These are phyloP conservation scores for Leccinum ponderosum DNA, from an alignment of 1,284 basidiomycete genomes.

Conservation along the genomic window DNA sequence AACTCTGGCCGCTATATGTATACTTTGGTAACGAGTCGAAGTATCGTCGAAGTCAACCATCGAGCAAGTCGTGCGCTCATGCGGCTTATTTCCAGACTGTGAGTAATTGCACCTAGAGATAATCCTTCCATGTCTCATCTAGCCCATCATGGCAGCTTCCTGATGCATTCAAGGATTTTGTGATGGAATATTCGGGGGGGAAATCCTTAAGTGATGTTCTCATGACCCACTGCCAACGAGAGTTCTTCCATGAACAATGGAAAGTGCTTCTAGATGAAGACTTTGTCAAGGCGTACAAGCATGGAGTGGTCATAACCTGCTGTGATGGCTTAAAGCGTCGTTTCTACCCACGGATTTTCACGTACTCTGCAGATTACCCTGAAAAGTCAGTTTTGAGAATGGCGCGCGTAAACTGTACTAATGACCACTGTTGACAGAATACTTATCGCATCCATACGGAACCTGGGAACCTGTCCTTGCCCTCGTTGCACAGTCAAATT, in stretches of 20 bases:
- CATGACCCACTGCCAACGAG: slow-evolving; percentile 18
- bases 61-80: background rate
- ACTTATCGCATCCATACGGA: slow-evolving; percentile 28
- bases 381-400: slow-evolving; percentile 23
- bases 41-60: background rate
- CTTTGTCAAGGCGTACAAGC: slow-evolving; percentile 15
- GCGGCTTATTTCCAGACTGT: slow-evolving; percentile 1
- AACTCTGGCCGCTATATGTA: background rate
- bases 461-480: slow-evolving; percentile 33
- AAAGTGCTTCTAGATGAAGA: slow-evolving; percentile 4
- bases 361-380: slow-evolving; percentile 32
- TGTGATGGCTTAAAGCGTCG: slow-evolving; percentile 17
- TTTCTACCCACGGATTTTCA: slow-evolving; percentile 24
- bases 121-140: background rate
- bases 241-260: slow-evolving; percentile 24
- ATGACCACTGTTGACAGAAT: slow-evolving; percentile 17
- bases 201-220: slow-evolving; percentile 3
- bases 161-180: slow-evolving; percentile 14
- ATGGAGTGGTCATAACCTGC: slow-evolving; percentile 21
- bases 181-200: background rate
- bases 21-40: background rate
- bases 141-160: background rate
- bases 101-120: background rate
- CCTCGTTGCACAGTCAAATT: slow-evolving; percentile 26
- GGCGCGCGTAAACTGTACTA: background rate